Evolutionary conservation across 257 asterid genomes (phyloP), one percentile per base, ranked within the genome.

Genomic region (Cordia subcordata): DNA sequence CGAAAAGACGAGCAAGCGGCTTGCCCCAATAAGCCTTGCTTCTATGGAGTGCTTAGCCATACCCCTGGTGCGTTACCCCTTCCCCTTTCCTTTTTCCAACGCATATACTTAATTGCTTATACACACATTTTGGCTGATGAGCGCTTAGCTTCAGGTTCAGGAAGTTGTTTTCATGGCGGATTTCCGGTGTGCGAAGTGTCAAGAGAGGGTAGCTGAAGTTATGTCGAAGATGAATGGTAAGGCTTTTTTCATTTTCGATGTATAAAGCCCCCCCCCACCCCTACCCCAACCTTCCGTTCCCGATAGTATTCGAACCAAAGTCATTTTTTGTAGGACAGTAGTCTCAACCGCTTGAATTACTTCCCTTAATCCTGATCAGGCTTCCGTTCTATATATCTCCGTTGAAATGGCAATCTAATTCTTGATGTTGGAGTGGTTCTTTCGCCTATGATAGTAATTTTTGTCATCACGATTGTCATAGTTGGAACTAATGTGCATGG

Each of bases 121-220:
- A 1, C 49, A 42, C 22, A 12, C 16, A 4, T 19, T 23, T n/a
- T 40, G 40, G 4, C 23, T 53, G 38, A n/a, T 37, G 3, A 27
- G 46, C 18, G 11, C 14, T 12, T 42, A n/a, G 18, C 40, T 53
- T 62, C 39, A 87, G 97, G 90, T 90, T 61, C 97, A 90, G 40
- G 95, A 90, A 77, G 91, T 90, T 33, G 94, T 90, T 57, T 83
- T 87, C 62, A 57, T 87, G 11, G 95, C 96, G 0, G 98, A 90
- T 79, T 85, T 82, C 49, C 82, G 91, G 39, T 85, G 96, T 45
- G 50, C 85, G 0, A 78, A 57, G 58, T 90, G 98, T 70, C 95
- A 85, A 76, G 72, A 73, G 44, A 79, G 96, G 73, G 95, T 90
- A 37, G 91, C 90, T 60, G 74, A 79, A 67, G 67, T 85, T 22